Base-by-base conservation (phyloP, 1,284 basidiomycete species). In the Erythrobasidium hasegawianum region DNA sequence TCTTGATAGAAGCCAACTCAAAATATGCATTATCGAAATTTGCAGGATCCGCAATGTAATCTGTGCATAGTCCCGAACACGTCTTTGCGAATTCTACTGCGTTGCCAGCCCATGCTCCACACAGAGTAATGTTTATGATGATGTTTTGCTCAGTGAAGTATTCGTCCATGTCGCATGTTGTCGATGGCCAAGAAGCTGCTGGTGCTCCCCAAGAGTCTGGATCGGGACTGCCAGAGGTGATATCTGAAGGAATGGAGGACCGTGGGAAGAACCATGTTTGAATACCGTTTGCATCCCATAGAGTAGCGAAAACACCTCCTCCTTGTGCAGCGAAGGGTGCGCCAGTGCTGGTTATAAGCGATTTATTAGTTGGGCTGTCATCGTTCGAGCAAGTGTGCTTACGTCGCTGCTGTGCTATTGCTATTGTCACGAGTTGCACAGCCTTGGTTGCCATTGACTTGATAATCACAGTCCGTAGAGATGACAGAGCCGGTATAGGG, bases 301-400 rank as follows among this genome's bases (percentile, higher is more conserved):
- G 77, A 77, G 87, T 86, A 0, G 84, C 89, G 72, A 81, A 89
- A n/a, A 91, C 87, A 16, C 89, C 90, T 14, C 90, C 90, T 2
- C 80, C 79, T 22, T 75, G 82, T 1, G 81, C 79, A 77, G 64
- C 45, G 45, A 69, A 69, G 18, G 40, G 20, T 16, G 57, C 29
- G 13, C 68, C 68, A 29, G 65, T 66, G 13, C 61, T 64, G 29
- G 9, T n/a, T n/a, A n/a, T n/a, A n/a, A n/a, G n/a, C n/a, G n/a
- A n/a, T n/a, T n/a, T n/a, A n/a, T n/a, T n/a, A n/a, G n/a, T n/a
- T n/a, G n/a, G n/a, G n/a, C n/a, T n/a, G n/a, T n/a, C n/a, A n/a
- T n/a, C n/a, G n/a, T n/a, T n/a, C n/a, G n/a, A n/a, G n/a, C n/a
- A n/a, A n/a, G n/a, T n/a, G n/a, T n/a, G n/a, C n/a, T 47, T 18